Conservation (phyloP, 371 early-diverging fungal genomes). For the Batkoa obscura region DNA sequence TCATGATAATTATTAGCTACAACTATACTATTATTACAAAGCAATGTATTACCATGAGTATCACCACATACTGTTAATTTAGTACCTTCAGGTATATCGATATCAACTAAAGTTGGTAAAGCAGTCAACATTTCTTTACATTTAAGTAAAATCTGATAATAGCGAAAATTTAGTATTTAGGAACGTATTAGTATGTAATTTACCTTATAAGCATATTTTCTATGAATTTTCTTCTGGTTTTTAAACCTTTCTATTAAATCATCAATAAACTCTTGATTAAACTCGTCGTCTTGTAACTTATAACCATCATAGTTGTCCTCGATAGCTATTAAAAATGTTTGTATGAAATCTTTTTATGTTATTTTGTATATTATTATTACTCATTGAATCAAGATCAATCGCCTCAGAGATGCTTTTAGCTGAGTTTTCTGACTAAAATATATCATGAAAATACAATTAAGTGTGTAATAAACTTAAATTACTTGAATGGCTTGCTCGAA, state of each 20-base stretch:
- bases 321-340: slow-evolving; percentile 21
- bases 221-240: slow-evolving; percentile 76
- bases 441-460: not conserved
- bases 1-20: too few relatives aligned
- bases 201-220: slow-evolving; percentile 65
- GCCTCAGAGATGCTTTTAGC: slow-evolving; percentile 24
- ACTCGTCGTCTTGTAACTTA: slow-evolving; percentile 30
- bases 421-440: slow-evolving; percentile 17
- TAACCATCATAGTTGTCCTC: slow-evolving; percentile 49
- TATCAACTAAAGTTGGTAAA: slow-evolving; percentile 63
- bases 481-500: slow-evolving; percentile 88
- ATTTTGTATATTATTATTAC: slow-evolving; percentile 16
- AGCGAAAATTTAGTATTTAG: not conserved
- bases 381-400: slow-evolving; percentile 20
- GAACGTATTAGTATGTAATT: not conserved
- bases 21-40: too few relatives aligned
- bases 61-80: slow-evolving; percentile 93
- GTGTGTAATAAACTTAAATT: slow-evolving; percentile 3
- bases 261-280: slow-evolving; percentile 53
- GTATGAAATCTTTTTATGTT: slow-evolving; percentile 11
- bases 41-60: slow-evolving; percentile 60
- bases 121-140: slow-evolving; percentile 45
- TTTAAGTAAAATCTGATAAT: slow-evolving; percentile 44
- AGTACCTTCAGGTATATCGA: slow-evolving; percentile 47
- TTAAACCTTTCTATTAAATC: slow-evolving; percentile 59